Base-by-base conservation (phyloP, 441 rosid genomes). In the Populus hybrid region DNA sequence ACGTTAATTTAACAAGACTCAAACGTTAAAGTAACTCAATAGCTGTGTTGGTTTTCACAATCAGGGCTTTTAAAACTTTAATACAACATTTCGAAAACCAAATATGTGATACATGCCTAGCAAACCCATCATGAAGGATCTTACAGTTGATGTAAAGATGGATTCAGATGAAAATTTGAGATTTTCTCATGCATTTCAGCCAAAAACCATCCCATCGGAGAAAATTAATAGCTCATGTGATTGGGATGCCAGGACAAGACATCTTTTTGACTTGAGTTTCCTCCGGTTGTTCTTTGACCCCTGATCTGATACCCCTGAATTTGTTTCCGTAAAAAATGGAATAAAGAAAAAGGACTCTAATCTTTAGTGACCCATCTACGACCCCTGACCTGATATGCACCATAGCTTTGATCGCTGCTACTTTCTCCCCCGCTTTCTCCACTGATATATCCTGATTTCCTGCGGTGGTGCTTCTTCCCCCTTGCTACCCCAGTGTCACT, bases 381-480 rank as follows among this genome's bases (percentile, higher is more conserved):
- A 67, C 98, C 98, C 74, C 98, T 83, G 64, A 88, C 86, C 74
- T 89, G 91, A 83, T 83, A 90, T 61, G 92, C 93, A 72, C 89
- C 89, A 78, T 87, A 89, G 83, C 89, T 89, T 81, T 93, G 99
- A 76, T 94, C 98, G 36, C 94, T 90, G 86, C 98, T 92, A 85
- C 98, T 94, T 84, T 97, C 99, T 78, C 99, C 99, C 61, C 99
- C 99, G 69, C 98, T 97, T 81, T 93, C 99, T 23, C 88, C 95
- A 45, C 98, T 91, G 2, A 93, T 84, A 78, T 90, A 83, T 71
- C 94, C 99, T 7, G 99, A 84, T 80, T 90, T 93, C 28, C 28
- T 10, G 11, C 86, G 82, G n/a, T 91, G 88, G 71, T 90, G 91
- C 86, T 92, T 94, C 85, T 91, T 97, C 79, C 86, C 90, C 83